Base-by-base conservation (phyloP, 768 basidiomycete species). In the Rhizopogon rudus region DNA sequence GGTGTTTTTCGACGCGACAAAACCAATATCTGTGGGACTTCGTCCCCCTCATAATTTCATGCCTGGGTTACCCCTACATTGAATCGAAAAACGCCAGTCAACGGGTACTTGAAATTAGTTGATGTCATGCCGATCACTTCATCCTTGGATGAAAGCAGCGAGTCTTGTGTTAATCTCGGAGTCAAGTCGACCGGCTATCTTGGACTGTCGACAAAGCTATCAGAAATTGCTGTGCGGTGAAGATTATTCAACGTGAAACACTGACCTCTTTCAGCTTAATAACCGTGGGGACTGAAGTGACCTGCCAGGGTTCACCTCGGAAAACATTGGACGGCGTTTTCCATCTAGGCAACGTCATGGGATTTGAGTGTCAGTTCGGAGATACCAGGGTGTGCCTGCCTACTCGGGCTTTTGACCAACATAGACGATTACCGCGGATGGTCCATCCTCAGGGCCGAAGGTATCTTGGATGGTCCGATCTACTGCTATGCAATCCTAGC, bases 341-440 rank as follows among this genome's bases (percentile, higher is more conserved):
- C 89, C 88, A 91, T 63, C 89, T 91, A 56, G n/a, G 55, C 16
- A 6, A 31, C 50, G 16, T 53, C 8, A 31, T 51, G 45, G 8
- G 60, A 51, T 39, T 37, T 37, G 10, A 40, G 13, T 3, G 5
- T 49, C 31, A 51, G 40, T 22, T 28, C 45, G 14, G 22, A 57
- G 31, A 39, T 44, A 43, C 48, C 54, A 22, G 16, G 48, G 44
- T 40, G 12, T 31, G 45, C 39, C 31, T 17, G 73, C 84, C 67
- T 63, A 91, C 89, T 82, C 78, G 51, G 76, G 55, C 61, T 69
- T 77, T 65, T 84, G 78, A 10, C 89, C 89, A 51, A 89, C 86
- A 60, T 87, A 87, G 33, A 89, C 76, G 44, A 91, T 74, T 52
- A 82, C 63, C 7, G 78, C 88, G 12, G 75, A 72, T 42, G 83